Percentiles rank a stretch among this genome's conserved stretches.
These are phyloP conservation scores for Verticillium dahliae DNA, from an alignment of 2,329 filamentous ascomycete genomes.

Conservation along the genomic window DNA sequence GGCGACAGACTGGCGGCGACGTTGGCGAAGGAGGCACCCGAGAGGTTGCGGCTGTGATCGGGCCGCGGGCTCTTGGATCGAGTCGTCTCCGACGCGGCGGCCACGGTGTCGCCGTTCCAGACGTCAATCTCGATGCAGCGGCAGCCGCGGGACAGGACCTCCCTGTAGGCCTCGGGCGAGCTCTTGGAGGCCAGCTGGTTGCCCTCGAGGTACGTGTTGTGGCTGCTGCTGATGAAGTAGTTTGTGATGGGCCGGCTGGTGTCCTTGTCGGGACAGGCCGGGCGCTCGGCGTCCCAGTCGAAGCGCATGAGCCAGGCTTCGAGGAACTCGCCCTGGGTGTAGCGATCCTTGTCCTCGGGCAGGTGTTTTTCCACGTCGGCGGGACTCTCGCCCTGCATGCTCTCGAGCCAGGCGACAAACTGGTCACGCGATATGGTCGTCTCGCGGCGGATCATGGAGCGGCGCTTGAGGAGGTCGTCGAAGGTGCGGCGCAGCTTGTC, in stretches of 20 bases:
- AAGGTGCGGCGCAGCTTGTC: slow-evolving; percentile 42
- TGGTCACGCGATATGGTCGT: slow-evolving; percentile 23
- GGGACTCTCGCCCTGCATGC: slow-evolving; percentile 37
- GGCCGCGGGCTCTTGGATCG: slow-evolving; percentile 22
- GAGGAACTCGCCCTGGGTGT: slow-evolving; percentile 42
- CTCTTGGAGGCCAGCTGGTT: slow-evolving; percentile 78
- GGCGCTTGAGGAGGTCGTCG: slow-evolving; percentile 31
- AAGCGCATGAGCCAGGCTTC: slow-evolving; percentile 38
- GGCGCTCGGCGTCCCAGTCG: slow-evolving; percentile 35
- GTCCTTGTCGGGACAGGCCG: slow-evolving; percentile 44
- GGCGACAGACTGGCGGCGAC: slow-evolving; percentile 35
- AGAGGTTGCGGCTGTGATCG: slow-evolving; percentile 37
- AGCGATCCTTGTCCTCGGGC: slow-evolving; percentile 30
- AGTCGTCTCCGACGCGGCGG: slow-evolving; percentile 25
- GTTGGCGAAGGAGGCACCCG: slow-evolving; percentile 36
- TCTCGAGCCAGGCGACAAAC: slow-evolving; percentile 42
- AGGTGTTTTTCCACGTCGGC: slow-evolving; percentile 17
- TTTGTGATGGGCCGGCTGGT: slow-evolving; percentile 67
- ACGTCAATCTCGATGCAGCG: slow-evolving; percentile 94
- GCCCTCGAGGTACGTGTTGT: slow-evolving; percentile 87
- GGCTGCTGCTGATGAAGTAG: slow-evolving; percentile 91
- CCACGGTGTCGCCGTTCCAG: slow-evolving; percentile 65
- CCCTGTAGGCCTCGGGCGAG: slow-evolving; percentile 71
- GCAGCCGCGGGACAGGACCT: slow-evolving; percentile 69
- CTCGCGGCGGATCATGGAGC: slow-evolving; percentile 20